Evolutionary conservation across 1,284 basidiomycete genomes (phyloP).

Genomic region (Melampsora occidentalis): DNA sequence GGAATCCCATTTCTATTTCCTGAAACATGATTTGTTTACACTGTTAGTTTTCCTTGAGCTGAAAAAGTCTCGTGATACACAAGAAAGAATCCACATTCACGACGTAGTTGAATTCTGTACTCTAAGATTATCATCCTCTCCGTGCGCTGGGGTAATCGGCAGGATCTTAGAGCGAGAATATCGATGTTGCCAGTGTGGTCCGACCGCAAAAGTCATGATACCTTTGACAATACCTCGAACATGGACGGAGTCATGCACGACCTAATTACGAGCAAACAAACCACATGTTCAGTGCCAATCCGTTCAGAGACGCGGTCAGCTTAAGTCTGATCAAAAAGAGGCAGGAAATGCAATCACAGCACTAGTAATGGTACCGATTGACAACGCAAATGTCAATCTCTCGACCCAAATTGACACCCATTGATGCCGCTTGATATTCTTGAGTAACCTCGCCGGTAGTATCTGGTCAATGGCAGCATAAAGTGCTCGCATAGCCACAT

Average conservation of each 20-base stretch:
- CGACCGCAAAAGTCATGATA: conserved; percentile 44
- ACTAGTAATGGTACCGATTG: conserved; percentile 44
- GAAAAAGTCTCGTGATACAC: too few species aligned
- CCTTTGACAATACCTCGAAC: conserved; percentile 47
- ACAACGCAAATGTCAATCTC: conserved; percentile 45
- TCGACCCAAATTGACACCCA: conserved; percentile 45
- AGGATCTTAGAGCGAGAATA: too few species aligned
- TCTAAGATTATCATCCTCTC: too few species aligned
- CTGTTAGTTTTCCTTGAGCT: too few species aligned
- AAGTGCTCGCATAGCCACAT: conserved; percentile 54
- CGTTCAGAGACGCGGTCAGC: not conserved
- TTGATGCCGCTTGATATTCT: conserved; percentile 23
- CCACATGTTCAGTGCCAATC: too few species aligned
- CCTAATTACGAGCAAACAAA: conserved; percentile 30
- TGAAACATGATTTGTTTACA: too few species aligned
- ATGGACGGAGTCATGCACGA: conserved; percentile 46
- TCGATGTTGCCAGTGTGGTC: conserved; percentile 20
- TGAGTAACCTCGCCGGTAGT: conserved; percentile 43
- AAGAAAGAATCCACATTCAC: too few species aligned
- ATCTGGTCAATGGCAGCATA: conserved; percentile 47
- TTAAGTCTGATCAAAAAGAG: not conserved
- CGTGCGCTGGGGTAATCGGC: too few species aligned
- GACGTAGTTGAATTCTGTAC: too few species aligned
- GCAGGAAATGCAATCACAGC: conserved; percentile 16
- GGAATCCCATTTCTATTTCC: too few species aligned